Evolutionary conservation across 2,329 filamentous ascomycete species (phyloP).

Genomic region (Phaeosphaeriaceae sp.): DNA sequence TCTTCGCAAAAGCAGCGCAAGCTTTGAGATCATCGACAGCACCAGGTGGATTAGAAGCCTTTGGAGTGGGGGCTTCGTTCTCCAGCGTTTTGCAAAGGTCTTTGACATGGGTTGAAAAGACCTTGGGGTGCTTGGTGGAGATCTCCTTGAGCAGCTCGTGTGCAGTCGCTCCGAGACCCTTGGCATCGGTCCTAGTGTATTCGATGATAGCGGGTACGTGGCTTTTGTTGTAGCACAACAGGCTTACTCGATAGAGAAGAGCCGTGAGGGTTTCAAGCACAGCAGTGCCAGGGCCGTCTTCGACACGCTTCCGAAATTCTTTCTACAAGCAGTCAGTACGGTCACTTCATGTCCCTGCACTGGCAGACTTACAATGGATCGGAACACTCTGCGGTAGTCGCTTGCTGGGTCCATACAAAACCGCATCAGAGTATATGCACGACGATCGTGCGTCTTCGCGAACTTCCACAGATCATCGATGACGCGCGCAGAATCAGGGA

Average conservation of each 20-base stretch:
- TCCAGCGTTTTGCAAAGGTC: slow-evolving; percentile 89
- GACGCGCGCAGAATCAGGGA: slow-evolving; percentile 78
- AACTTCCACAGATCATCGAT: slow-evolving; percentile 86
- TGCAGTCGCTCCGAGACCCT: slow-evolving; percentile 77
- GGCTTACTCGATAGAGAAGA: slow-evolving; percentile 82
- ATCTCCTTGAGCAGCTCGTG: slow-evolving; percentile 93
- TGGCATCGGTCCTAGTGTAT: slow-evolving; percentile 82
- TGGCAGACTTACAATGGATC: slow-evolving; percentile 67
- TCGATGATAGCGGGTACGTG: slow-evolving; percentile 91
- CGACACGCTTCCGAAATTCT: slow-evolving; percentile 84
- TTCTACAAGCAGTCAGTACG: slow-evolving; percentile 55
- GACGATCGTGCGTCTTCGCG: slow-evolving; percentile 87
- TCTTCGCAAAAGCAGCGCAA: slow-evolving; percentile 88
- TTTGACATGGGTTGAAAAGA: slow-evolving; percentile 91
- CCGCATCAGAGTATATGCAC: slow-evolving; percentile 86
- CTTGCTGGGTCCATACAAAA: slow-evolving; percentile 85
- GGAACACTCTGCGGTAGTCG: slow-evolving; percentile 90
- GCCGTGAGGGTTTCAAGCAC: slow-evolving; percentile 82
- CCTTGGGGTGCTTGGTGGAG: slow-evolving; percentile 84
- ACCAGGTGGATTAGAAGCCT: slow-evolving; percentile 71
- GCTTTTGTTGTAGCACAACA: slow-evolving; percentile 91
- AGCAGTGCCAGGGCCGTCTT: slow-evolving; percentile 68
- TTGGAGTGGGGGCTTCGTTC: slow-evolving; percentile 77
- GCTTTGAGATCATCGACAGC: slow-evolving; percentile 94
- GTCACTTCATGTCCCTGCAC: background rate